A percentile compares a stretch with the other conserved stretches of the same genome.
phyloP scores from a whole-genome alignment of 352 stramenopile genomes.

The Pythium sp. region DNA sequence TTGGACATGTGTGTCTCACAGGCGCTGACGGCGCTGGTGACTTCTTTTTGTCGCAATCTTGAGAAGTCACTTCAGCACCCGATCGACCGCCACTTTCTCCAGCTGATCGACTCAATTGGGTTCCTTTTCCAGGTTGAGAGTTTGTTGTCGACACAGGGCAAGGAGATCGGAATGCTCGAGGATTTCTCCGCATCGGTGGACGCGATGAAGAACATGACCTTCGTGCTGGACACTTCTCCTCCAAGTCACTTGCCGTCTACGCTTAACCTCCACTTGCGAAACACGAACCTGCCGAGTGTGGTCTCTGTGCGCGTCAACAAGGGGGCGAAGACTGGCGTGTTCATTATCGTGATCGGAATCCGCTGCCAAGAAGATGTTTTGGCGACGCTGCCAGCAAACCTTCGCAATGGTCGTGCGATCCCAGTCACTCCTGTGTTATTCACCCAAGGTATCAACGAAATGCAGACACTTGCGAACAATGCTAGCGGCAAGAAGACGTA shows the following conservation, averaged over 20 bases:
- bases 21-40: slow-evolving; percentile 64
- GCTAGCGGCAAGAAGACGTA: slow-evolving; percentile 63
- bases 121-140: slow-evolving; percentile 91
- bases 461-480: slow-evolving; percentile 78
- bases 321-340: slow-evolving; percentile 40
- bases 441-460: slow-evolving; percentile 80
- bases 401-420: slow-evolving; percentile 51
- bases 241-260: slow-evolving; percentile 61
- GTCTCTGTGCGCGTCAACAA: slow-evolving; percentile 69
- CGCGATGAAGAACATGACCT: slow-evolving; percentile 65
- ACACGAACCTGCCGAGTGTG: slow-evolving; percentile 63
- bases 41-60: slow-evolving; percentile 71
- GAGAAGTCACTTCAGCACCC: slow-evolving; percentile 70
- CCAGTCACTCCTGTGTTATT: slow-evolving; percentile 63
- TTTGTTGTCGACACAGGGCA: slow-evolving; percentile 92
- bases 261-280: slow-evolving; percentile 77
- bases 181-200: slow-evolving; percentile 82
- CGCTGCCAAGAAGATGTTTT: slow-evolving; percentile 44
- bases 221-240: slow-evolving; percentile 66
- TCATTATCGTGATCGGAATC: slow-evolving; percentile 55
- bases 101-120: slow-evolving; percentile 60
- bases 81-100: slow-evolving; percentile 48
- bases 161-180: slow-evolving; percentile 95
- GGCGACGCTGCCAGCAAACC: slow-evolving; percentile 35
- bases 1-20: slow-evolving; percentile 82